Percentiles rank a stretch among this genome's conserved stretches.
phyloP scores from a whole-genome alignment of 2,329 filamentous ascomycete species.

The Aspergillus hortae region DNA sequence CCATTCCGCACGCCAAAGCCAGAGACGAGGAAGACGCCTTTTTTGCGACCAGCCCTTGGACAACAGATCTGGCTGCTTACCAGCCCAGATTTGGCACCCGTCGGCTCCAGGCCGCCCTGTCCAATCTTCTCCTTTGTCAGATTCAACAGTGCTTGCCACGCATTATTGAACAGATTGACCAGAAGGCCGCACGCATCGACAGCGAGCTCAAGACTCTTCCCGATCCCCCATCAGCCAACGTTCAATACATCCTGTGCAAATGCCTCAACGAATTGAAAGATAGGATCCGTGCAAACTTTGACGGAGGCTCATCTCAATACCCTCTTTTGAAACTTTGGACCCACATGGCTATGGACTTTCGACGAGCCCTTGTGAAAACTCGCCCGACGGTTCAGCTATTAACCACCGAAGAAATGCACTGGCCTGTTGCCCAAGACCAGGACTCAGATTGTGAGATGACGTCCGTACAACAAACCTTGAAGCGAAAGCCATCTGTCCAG shows the following conservation, averaged over 20 bases:
- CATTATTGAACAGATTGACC: conserved; percentile 40
- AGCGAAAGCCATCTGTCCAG: conserved; percentile 18
- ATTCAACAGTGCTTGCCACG: conserved; percentile 39
- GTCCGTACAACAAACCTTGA: conserved; percentile 7
- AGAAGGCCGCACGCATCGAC: conserved; percentile 51
- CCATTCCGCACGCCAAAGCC: conserved; percentile 46
- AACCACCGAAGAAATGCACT: conserved; percentile 14
- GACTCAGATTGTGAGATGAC: conserved; percentile 28
- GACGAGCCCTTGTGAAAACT: conserved; percentile 44
- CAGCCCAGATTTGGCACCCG: conserved; percentile 50
- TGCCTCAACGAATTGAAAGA: conserved; percentile 58
- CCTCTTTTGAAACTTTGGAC: conserved; percentile 44
- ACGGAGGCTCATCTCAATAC: conserved; percentile 44
- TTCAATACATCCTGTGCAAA: conserved; percentile 62
- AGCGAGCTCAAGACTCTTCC: conserved; percentile 58
- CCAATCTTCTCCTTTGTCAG: conserved; percentile 45
- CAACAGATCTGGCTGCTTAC: conserved; percentile 35
- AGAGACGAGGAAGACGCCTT: conserved; percentile 49
- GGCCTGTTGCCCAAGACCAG: conserved; percentile 36
- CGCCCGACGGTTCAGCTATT: conserved; percentile 33
- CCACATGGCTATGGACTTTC: conserved; percentile 51
- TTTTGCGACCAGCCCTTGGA: conserved; percentile 50
- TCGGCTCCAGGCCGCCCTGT: conserved; percentile 49
- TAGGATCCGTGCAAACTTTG: conserved; percentile 52
- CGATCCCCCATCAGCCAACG: conserved; percentile 61